These are phyloP conservation scores for Penicillium sp. DNA, from an alignment of 2,329 filamentous ascomycete species.

Conservation along the genomic window DNA sequence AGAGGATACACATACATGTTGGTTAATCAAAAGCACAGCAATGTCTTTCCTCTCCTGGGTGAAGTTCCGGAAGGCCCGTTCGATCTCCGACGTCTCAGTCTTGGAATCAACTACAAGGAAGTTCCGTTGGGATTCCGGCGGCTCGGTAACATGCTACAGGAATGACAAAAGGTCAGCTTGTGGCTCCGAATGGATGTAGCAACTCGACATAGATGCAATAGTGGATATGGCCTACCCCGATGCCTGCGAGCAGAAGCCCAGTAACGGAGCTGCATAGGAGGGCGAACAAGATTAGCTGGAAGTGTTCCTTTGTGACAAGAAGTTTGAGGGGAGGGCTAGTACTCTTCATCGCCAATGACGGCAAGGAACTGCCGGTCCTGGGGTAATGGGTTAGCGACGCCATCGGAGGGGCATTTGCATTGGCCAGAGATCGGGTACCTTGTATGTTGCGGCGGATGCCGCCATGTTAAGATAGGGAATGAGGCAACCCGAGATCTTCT, in stretches of 20 bases:
- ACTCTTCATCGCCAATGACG: constrained; percentile 92
- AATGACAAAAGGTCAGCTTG: constrained; percentile 4
- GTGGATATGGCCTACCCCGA: constrained; percentile 65
- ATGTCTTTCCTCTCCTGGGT: constrained; percentile 92
- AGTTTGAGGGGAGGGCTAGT: constrained; percentile 6
- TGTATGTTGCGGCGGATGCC: constrained; percentile 55
- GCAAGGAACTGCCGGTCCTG: constrained; percentile 91
- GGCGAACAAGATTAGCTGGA: constrained; percentile 18
- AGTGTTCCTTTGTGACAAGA: background rate
- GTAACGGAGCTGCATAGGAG: constrained; percentile 74
- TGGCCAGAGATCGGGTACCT: constrained; percentile 36
- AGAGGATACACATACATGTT: constrained; percentile 64
- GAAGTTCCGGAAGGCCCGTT: constrained; percentile 84
- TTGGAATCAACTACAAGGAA: constrained; percentile 95
- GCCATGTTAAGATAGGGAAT: constrained; percentile 50
- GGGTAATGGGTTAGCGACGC: constrained; percentile 16
- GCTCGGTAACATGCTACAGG: constrained; percentile 77
- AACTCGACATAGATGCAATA: background rate
- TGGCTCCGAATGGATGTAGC: background rate
- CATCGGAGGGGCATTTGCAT: constrained; percentile 43
- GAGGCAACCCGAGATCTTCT: background rate
- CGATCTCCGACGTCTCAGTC: constrained; percentile 83
- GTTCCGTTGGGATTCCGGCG: constrained; percentile 90
- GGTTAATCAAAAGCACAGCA: constrained; percentile 93
- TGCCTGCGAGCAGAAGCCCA: constrained; percentile 87